Evolutionary conservation across 345 rosid species (phyloP).

Genomic region (Triadica sebifera): DNA sequence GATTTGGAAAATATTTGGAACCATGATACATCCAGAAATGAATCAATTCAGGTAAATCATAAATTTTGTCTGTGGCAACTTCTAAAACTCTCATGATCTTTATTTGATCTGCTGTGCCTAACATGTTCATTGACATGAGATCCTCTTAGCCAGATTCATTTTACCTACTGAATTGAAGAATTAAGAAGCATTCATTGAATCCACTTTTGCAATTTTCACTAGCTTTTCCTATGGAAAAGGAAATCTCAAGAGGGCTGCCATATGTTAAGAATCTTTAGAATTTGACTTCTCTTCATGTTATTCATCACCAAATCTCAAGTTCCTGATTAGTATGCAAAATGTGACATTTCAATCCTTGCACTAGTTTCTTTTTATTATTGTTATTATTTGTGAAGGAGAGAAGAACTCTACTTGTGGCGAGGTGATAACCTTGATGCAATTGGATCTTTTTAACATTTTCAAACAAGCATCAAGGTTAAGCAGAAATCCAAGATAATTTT

Average conservation of each 20-base stretch:
- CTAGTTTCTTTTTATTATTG: no score
- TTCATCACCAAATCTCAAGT: background rate
- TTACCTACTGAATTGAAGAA: background rate
- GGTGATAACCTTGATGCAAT: background rate
- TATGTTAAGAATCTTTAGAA: background rate
- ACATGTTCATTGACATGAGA: background rate
- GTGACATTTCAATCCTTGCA: background rate
- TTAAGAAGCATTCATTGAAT: background rate
- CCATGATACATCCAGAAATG: conserved; percentile 28
- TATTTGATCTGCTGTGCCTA: background rate
- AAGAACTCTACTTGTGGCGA: background rate
- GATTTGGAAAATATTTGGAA: conserved; percentile 72
- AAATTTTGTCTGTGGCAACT: background rate
- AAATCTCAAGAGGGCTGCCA: background rate
- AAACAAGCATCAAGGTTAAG: background rate
- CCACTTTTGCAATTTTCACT: background rate
- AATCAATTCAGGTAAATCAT: conserved; percentile 45
- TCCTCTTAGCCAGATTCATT: background rate
- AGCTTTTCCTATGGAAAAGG: background rate
- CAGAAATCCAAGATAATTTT: background rate
- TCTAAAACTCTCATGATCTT: background rate
- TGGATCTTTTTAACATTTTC: background rate
- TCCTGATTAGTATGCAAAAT: background rate
- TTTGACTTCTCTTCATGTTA: background rate
- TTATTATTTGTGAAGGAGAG: background rate